Base-by-base conservation (phyloP, 2,329 filamentous ascomycete species). In the Cladosporium halotolerans region DNA sequence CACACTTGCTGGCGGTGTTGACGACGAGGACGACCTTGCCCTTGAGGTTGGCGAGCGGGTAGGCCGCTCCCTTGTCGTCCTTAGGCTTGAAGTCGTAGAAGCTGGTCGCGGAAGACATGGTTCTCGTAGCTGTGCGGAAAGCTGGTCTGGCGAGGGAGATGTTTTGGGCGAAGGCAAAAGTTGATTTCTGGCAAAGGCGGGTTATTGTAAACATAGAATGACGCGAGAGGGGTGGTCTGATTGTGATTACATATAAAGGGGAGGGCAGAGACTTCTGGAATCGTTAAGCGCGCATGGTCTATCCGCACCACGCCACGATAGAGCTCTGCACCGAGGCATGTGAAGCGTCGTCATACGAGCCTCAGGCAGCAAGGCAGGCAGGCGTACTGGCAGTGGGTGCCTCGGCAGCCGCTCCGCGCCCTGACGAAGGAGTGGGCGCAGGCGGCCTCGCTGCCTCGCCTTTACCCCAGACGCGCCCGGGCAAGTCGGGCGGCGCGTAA, bases 1-100 rank as follows among this genome's bases (percentile, higher is more conserved):
- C 92, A 79, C 93, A 99, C 78, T 97, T 96, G 71, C 89, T 95
- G 63, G 93, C 93, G 1, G 92, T 96, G 83, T 99, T 99, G 76
- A 99, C 90, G 66, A 96, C 79, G 57, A 99, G 85, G 64, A 97
- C 83, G 62, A 97, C 92, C 74, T 97, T 97, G 80, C 86, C 88
- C 71, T 88, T 83, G 75, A 89, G 88, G 57, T 84, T 73, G 61
- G 76, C 68, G 60, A 97, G 79, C 55, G 83, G 76, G 68, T 85
- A 85, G 61, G 86, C 80, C 53, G 81, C 68, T 71, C 89, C 90
- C 70, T 84, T 85, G 70, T 90, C 59, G 57, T 57, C 57, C 33
- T 66, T 81, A 60, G 88, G 84, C 76, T 85, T 88, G 74, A 95
- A 95, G 70, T 91, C 86, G 78, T 86, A 93, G 71, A 95, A 89